A percentile compares a stretch with the other conserved stretches of the same genome.
Evolutionary conservation across 2,329 filamentous ascomycete species (phyloP).

Genomic region (Botrytis fabae): DNA sequence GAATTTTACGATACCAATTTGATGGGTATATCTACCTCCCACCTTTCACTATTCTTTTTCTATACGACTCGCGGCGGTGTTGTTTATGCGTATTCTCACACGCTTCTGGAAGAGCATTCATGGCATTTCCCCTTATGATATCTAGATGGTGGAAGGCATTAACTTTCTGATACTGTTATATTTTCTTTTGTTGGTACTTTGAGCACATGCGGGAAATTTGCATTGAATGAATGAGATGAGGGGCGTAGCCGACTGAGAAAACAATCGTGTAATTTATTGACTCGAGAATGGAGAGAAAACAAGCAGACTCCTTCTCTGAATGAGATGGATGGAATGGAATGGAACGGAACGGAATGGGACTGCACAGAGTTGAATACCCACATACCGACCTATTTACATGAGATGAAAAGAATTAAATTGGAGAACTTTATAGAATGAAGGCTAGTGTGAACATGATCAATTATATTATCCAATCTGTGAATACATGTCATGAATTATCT

Average conservation of each 20-base stretch:
- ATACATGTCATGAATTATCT: background rate
- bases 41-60: background rate
- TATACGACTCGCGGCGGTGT: conserved; percentile 4
- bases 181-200: conserved; percentile 12
- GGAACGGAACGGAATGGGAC: background rate
- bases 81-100: background rate
- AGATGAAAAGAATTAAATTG: background rate
- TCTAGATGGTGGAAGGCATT: conserved; percentile 13
- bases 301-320: background rate
- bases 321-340: background rate
- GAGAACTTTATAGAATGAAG: background rate
- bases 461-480: background rate
- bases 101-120: conserved; percentile 20
- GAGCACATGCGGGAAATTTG: background rate
- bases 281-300: background rate
- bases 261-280: conserved; percentile 22
- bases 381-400: background rate
- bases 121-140: conserved; percentile 24
- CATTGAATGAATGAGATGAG: background rate
- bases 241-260: background rate
- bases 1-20: conserved; percentile 21
- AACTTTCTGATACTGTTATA: background rate
- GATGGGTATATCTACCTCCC: background rate
- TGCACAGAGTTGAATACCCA: conserved; percentile 1
- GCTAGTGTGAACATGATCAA: background rate